phyloP scores from a whole-genome alignment of 148 eudicot species.

The Rhododendron williamsianum region DNA sequence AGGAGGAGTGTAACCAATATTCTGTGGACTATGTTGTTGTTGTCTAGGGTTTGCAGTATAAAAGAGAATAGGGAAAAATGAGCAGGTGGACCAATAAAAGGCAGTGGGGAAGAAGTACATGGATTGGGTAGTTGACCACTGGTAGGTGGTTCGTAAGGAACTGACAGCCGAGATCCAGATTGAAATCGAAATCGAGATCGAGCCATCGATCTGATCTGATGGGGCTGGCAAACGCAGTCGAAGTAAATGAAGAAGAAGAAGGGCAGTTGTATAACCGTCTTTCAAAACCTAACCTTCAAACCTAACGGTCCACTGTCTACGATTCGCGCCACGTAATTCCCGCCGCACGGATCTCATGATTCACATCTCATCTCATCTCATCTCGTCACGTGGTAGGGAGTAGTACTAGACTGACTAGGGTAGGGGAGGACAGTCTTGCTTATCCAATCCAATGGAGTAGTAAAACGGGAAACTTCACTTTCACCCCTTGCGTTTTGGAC shows the following conservation, averaged over 20 bases:
- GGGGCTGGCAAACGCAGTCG: not conserved
- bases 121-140: not conserved
- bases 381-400: too few species aligned
- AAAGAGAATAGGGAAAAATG: not conserved
- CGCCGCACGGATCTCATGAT: not conserved
- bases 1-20: not conserved
- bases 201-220: not conserved
- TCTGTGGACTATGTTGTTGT: not conserved
- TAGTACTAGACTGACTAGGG: too few species aligned
- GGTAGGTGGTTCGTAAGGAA: not conserved
- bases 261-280: not conserved
- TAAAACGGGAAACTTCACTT: not conserved
- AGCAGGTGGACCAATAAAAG: not conserved
- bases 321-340: not conserved
- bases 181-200: not conserved
- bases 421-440: not conserved
- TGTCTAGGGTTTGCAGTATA: not conserved
- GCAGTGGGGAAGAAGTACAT: not conserved
- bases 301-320: constrained; percentile 1
- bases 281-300: constrained; percentile 1
- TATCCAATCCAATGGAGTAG: not conserved
- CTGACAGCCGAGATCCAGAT: not conserved
- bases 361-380: too few species aligned
- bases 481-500: not conserved
- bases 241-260: not conserved